Base-by-base conservation (phyloP, 1,284 basidiomycete genomes). In the Austroboletus niveus region DNA sequence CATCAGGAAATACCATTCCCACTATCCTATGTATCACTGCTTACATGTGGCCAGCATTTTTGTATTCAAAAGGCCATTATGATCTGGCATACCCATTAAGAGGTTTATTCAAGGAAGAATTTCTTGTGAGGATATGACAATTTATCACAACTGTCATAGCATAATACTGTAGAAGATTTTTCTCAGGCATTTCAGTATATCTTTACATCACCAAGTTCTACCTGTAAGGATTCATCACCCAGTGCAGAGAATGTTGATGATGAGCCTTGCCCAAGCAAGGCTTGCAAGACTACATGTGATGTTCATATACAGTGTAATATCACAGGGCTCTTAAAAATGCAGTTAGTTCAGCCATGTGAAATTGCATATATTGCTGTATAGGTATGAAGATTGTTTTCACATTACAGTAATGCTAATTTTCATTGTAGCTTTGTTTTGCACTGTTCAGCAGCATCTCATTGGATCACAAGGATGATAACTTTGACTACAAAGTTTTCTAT, bases 401-500 rank as follows among this genome's bases (percentile, higher is more conserved):
- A 2, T 4, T 17, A 8, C 15, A 11, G 15, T 22, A 8, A 20
- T 20, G 8, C 6, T 22, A 24, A 24, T 24, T 20, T 14, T 24
- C n/a, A 17, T 17, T 17, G 17, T 17, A 47, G 45, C 24, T 40
- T 40, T 27, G 20, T 20, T 47, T 47, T n/a, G 36, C 38, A 31
- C n/a, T 47, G 9, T 47, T 36, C 6, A 45, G 38, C 30, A 11
- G 6, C 8, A 22, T 17, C 0, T 45, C 40, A 6, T 59, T 53
- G 53, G 1, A 22, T 5, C 5, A 45, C 12, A 6, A 7, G 6
- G 47, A 59, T 7, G 47, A 52, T 4, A 32, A 47, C 17, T 59
- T 59, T 15, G 38, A 55, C 22, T 47, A 51, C n/a, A 5, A 49
- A 2, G 2, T 31, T 0, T 59, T 59, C 9, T 59, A 59, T 8